Evolutionary conservation across 805 yeast genomes (phyloP), one percentile per base, ranked within the genome.

Genomic region (Yarrowia sp.): DNA sequence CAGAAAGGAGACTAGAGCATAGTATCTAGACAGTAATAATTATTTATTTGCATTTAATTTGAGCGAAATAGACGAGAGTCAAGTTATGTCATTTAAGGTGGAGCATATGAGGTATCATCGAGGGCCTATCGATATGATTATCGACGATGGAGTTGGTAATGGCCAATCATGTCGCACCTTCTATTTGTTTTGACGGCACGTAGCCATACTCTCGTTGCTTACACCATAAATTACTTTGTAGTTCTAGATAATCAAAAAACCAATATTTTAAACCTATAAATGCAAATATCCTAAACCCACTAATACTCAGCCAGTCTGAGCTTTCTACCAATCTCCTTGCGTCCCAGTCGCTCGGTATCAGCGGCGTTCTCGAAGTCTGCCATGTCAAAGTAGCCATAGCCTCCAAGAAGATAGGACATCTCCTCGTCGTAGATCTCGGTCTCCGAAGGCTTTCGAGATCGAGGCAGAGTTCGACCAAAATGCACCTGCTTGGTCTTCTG

Each of bases 341-440:
- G 69, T 13, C 81, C 73, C 65, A 76, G 72, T 62, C 73, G 70
- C 66, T 72, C 73, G 71, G 75, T 19, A 78, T 77, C 60, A 18
- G 18, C 61, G 46, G 1, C 85, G 85, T 67, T 81, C 86, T 1
- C 84, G 63, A 85, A 85, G 66, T 87, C 84, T 10, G 87, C 90
- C 65, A 85, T 78, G 67, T 88, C 94, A 71, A 88, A 88, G 72
- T 88, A 88, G 35, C 92, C 96, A 72, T 91, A 91, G 2, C 97
- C 97, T 44, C 96, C 93, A 38, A 90, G 76, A 63, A 78, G 68
- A 64, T 77, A 76, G 39, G 70, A 64, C 62, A 72, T 69, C 65
- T 77, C 72, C 21, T 66, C 72, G 46, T 66, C 70, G 27, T 67
- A 42, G 8, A 58, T 31, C 24, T 58, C 62, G 5, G 61, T 65